These are phyloP conservation scores for Tuber umbilicatum DNA, from an alignment of 495 filamentous ascomycete genomes.

Conservation along the genomic window DNA sequence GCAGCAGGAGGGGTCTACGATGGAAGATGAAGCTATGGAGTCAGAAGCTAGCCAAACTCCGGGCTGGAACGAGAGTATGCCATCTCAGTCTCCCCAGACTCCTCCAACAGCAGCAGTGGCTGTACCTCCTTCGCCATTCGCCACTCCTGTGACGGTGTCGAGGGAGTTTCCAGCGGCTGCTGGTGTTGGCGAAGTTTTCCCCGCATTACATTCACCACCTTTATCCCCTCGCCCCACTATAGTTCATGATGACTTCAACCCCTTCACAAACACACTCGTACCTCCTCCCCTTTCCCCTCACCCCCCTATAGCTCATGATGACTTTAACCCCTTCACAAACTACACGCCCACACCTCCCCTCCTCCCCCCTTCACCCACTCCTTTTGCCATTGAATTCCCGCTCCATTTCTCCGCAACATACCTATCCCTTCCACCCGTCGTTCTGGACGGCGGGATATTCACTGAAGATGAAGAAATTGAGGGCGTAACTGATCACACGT, in stretches of 20 bases:
- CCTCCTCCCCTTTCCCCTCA: constrained; percentile 15
- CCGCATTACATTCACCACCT: constrained; percentile 15
- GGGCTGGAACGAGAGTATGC: constrained; percentile 29
- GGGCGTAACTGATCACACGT: constrained; percentile 34
- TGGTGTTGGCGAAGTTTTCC: constrained; percentile 32
- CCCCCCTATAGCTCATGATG: constrained; percentile 7
- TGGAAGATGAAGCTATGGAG: constrained; percentile 32
- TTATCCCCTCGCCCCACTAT: constrained; percentile 16
- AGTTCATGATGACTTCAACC: not conserved
- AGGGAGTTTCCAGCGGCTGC: constrained; percentile 21
- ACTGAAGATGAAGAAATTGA: constrained; percentile 33
- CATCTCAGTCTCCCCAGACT: constrained; percentile 35
- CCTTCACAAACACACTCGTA: not conserved
- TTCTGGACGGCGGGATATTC: constrained; percentile 17
- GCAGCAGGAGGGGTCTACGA: constrained; percentile 16
- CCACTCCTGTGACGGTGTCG: constrained; percentile 22
- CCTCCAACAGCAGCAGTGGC: constrained; percentile 29
- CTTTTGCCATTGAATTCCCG: constrained; percentile 12
- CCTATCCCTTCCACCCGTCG: not conserved
- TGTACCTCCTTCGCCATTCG: constrained; percentile 14
- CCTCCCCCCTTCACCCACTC: constrained; percentile 20
- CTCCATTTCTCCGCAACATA: constrained; percentile 15
- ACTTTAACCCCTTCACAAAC: constrained; percentile 13
- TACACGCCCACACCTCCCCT: constrained; percentile 3
- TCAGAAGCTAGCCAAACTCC: constrained; percentile 23